These are phyloP conservation scores for Botrytis fragariae DNA, from an alignment of 2,329 filamentous ascomycete species.

Conservation along the genomic window DNA sequence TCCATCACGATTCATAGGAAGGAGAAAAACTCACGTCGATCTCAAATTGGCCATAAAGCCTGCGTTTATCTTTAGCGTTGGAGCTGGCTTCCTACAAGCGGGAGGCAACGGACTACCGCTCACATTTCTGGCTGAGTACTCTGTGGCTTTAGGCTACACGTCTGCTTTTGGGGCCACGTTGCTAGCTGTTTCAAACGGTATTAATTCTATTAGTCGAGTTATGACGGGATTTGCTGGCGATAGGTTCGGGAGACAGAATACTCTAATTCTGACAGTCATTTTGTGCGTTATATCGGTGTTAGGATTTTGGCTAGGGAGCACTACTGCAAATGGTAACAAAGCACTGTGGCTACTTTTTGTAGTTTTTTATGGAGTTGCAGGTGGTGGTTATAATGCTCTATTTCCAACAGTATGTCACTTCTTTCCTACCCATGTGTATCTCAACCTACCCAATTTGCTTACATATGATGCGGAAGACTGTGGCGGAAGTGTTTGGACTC, in stretches of 20 bases:
- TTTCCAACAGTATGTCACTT: slow-evolving; percentile 42
- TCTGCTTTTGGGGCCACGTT: slow-evolving; percentile 44
- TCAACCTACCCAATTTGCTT: neutral
- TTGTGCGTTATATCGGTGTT: slow-evolving; percentile 41
- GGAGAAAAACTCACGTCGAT: slow-evolving; percentile 42
- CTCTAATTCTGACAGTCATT: slow-evolving; percentile 44
- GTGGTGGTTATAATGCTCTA: slow-evolving; percentile 47
- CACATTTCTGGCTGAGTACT: slow-evolving; percentile 50
- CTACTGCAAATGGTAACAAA: slow-evolving; percentile 33
- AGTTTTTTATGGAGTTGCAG: slow-evolving; percentile 44
- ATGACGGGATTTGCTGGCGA: slow-evolving; percentile 47
- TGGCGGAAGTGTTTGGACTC: slow-evolving; percentile 50
- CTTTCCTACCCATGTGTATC: neutral
- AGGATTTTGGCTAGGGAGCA: slow-evolving; percentile 41
- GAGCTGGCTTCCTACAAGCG: slow-evolving; percentile 44
- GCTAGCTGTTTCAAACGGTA: slow-evolving; percentile 46
- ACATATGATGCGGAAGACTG: slow-evolving; percentile 32
- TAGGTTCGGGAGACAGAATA: slow-evolving; percentile 48
- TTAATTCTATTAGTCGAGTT: slow-evolving; percentile 47
- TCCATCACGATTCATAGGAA: slow-evolving; percentile 41
- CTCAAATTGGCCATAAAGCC: slow-evolving; percentile 41
- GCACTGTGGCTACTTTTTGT: slow-evolving; percentile 45
- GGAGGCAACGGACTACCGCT: slow-evolving; percentile 48
- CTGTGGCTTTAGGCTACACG: slow-evolving; percentile 44
- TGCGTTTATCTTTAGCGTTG: slow-evolving; percentile 44